These are phyloP conservation scores for Entomortierella lignicola DNA, from an alignment of 192 early-diverging fungal genomes.

Conservation along the genomic window DNA sequence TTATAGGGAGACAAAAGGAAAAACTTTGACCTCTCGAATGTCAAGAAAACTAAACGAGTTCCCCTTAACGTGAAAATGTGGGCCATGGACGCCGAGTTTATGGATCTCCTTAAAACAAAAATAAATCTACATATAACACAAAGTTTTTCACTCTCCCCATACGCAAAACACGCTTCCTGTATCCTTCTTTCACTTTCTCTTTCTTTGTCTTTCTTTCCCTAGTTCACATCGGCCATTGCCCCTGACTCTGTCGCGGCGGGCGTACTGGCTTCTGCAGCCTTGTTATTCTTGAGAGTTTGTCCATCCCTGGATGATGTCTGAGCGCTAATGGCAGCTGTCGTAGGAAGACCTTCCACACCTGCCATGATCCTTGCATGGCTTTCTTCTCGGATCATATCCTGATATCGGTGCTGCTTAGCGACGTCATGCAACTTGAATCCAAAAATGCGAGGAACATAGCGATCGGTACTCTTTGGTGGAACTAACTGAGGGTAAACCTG, in stretches of 20 bases:
- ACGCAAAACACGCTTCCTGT: not conserved
- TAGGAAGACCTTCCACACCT: conserved; percentile 45
- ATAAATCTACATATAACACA: too few relatives aligned
- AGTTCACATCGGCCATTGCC: conserved; percentile 50
- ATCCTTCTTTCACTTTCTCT: not conserved
- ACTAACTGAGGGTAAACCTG: conserved; percentile 88
- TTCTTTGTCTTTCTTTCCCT: not conserved
- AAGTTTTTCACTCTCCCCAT: not conserved
- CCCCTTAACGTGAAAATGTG: too few relatives aligned
- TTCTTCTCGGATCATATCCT: conserved; percentile 86
- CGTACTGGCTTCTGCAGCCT: conserved; percentile 16
- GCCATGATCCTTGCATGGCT: conserved; percentile 64
- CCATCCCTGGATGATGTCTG: conserved; percentile 16
- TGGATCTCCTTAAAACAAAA: too few relatives aligned
- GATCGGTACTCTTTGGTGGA: conserved; percentile 80
- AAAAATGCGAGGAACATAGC: conserved; percentile 97
- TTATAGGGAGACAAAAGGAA: too few relatives aligned
- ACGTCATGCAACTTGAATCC: conserved; percentile 94
- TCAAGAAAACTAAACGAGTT: too few relatives aligned
- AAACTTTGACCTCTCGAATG: too few relatives aligned
- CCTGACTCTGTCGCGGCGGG: conserved; percentile 31
- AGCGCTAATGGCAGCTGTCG: conserved; percentile 21
- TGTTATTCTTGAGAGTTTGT: conserved; percentile 23
- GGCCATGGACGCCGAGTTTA: too few relatives aligned
- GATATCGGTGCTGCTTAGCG: conserved; percentile 90